A percentile compares a stretch with the other conserved stretches of the same genome.
phyloP scores from a whole-genome alignment of 2,329 filamentous ascomycete genomes.

The Lachnellula arida region DNA sequence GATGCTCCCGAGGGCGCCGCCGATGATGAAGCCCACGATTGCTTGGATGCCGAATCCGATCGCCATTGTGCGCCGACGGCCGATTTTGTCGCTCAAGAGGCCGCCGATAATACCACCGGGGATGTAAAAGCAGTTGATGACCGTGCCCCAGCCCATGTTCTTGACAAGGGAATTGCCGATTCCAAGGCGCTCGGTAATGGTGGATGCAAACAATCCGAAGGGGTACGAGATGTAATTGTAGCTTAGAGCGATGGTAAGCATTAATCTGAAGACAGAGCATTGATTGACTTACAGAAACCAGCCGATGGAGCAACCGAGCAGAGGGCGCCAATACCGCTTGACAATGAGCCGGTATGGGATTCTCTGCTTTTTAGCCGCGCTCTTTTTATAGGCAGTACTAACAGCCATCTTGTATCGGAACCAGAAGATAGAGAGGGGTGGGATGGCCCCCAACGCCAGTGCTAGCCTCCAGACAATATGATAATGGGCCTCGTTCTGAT shows the following conservation, averaged over 20 bases:
- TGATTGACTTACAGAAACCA: conserved; percentile 41
- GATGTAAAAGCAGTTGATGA: conserved; percentile 49
- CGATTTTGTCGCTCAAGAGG: conserved; percentile 45
- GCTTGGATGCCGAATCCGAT: conserved; percentile 44
- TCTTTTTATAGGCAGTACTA: conserved; percentile 45
- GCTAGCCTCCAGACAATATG: conserved; percentile 44
- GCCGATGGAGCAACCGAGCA: conserved; percentile 43
- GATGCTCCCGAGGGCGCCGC: conserved; percentile 42
- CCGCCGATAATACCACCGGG: conserved; percentile 37
- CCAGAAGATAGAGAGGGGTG: conserved; percentile 47
- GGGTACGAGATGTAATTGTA: conserved; percentile 52
- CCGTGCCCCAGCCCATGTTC: conserved; percentile 42
- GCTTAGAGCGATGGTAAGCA: conserved; percentile 8
- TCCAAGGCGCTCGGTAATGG: conserved; percentile 43
- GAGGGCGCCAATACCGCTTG: conserved; percentile 45
- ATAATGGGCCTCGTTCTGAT: conserved; percentile 38
- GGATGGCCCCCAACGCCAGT: conserved; percentile 45
- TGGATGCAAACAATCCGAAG: conserved; percentile 50
- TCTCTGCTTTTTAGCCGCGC: conserved; percentile 41
- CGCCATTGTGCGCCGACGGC: conserved; percentile 46
- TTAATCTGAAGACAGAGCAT: no score
- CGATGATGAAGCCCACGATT: conserved; percentile 45
- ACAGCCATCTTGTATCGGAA: conserved; percentile 49
- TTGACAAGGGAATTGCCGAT: conserved; percentile 38
- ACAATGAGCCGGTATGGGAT: conserved; percentile 44